phyloP scores from a whole-genome alignment of 1,284 basidiomycete genomes.

The Leccinum fallax region DNA sequence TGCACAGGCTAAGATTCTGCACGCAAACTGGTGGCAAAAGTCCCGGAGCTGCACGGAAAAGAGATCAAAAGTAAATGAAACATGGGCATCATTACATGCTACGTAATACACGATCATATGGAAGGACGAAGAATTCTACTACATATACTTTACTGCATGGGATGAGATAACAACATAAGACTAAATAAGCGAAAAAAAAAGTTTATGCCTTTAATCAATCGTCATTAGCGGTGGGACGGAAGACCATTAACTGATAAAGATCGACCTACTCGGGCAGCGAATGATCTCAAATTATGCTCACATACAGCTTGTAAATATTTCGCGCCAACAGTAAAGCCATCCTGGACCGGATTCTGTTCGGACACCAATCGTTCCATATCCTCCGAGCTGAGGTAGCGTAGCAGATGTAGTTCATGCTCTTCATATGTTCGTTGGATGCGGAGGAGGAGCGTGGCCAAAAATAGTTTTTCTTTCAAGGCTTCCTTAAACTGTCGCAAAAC shows the following conservation, averaged over 20 bases:
- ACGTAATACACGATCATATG: not conserved
- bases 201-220: not conserved
- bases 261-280: not conserved
- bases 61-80: not conserved
- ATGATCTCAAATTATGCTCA: not conserved
- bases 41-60: too few species aligned
- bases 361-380: not conserved
- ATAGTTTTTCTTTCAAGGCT: not conserved
- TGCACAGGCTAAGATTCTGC: too few species aligned
- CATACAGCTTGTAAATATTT: not conserved
- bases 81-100: not conserved
- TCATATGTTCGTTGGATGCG: not conserved
- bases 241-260: not conserved
- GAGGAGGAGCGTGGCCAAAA: not conserved
- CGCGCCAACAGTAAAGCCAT: not conserved
- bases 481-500: not conserved
- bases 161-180: not conserved
- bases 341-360: not conserved
- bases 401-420: not conserved
- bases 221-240: not conserved
- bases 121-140: not conserved
- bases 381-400: not conserved
- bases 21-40: too few species aligned
- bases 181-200: not conserved
- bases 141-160: too few species aligned